These are phyloP conservation scores for Megacollybia marginata DNA, from an alignment of 768 basidiomycete genomes.

Conservation along the genomic window DNA sequence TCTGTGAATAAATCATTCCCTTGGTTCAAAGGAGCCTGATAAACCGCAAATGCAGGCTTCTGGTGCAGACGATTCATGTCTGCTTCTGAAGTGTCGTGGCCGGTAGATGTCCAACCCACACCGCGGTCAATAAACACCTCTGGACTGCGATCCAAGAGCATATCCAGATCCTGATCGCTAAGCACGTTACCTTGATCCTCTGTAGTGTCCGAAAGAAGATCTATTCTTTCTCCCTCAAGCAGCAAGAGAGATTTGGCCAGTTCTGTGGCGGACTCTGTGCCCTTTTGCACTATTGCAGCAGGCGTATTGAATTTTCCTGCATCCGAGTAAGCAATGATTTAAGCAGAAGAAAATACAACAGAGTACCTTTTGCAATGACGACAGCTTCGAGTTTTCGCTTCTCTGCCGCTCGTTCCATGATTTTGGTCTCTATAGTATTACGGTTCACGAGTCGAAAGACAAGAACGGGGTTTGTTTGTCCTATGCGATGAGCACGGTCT, in stretches of 20 bases:
- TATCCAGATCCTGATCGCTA: conserved; percentile 73
- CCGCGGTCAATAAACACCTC: conserved; percentile 66
- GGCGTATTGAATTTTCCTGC: conserved; percentile 81
- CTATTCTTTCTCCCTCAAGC: conserved; percentile 85
- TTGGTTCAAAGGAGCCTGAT: conserved; percentile 54
- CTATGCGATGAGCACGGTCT: conserved; percentile 93
- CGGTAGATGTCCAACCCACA: conserved; percentile 63
- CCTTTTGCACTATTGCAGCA: conserved; percentile 35
- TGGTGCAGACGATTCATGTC: conserved; percentile 16
- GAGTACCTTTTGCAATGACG: conserved; percentile 84
- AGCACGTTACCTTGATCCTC: conserved; percentile 68
- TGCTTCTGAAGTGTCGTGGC: conserved; percentile 14
- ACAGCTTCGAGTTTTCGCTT: conserved; percentile 89
- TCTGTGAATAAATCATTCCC: conserved; percentile 65
- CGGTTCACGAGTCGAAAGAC: conserved; percentile 83
- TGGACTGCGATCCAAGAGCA: conserved; percentile 72
- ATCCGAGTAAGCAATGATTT: neutral
- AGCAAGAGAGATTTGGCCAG: conserved; percentile 71
- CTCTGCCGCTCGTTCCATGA: conserved; percentile 81
- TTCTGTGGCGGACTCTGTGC: conserved; percentile 63
- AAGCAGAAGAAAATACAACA: neutral
- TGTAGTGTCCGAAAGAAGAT: conserved; percentile 70
- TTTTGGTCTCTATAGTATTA: conserved; percentile 88
- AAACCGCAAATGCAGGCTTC: conserved; percentile 71
- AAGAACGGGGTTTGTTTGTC: conserved; percentile 85